Base-by-base conservation (phyloP, 1,284 basidiomycete species). In the Papiliotrema fonsecae region DNA sequence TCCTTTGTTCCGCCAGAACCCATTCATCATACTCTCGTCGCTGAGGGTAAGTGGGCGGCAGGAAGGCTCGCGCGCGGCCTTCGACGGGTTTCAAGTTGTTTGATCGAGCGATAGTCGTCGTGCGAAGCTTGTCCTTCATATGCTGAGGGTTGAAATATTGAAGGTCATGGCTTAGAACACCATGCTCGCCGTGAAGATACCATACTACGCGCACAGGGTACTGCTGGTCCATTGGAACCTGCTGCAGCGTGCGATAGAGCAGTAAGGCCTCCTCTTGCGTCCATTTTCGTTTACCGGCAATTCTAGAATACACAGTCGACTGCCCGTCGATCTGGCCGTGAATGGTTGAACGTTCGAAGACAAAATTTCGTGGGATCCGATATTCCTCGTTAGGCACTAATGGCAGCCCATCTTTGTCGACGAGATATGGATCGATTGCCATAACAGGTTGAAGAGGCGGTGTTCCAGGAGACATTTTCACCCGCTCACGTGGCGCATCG, bases 121-220 rank as follows among this genome's bases (percentile, higher is more conserved):
- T 48, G 11, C 56, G 39, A 57, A 71, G 61, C 56, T 67, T 68
- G 35, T 64, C 61, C 38, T 65, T 65, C 67, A 71, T 69, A 48
- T 71, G 63, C 50, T 69, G 65, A 2, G 58, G 47, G 40, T 61
- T 66, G 50, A 55, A 65, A 25, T 53, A 28, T 38, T 55, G 50
- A 22, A 71, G 52, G 2, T n/a, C 16, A 14, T 55, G 32, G 1
- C 38, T 37, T 1, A 50, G 7, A 19, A 25, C 18, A 0, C 66
- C 69, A 37, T 45, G 47, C 37, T 68, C 67, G 22, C 69, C 69
- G 42, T 65, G 53, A 0, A 71, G 48, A 24, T 61, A 56, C 54
- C 55, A 58, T 1, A 62, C 62, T 3, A 66, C 63, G 34, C 51
- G 36, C 4, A 60, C 31, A 1, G 67, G 67, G 45, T 63, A 61